These are phyloP conservation scores for Xylaria acuta DNA, from an alignment of 495 filamentous ascomycete species.

Conservation along the genomic window DNA sequence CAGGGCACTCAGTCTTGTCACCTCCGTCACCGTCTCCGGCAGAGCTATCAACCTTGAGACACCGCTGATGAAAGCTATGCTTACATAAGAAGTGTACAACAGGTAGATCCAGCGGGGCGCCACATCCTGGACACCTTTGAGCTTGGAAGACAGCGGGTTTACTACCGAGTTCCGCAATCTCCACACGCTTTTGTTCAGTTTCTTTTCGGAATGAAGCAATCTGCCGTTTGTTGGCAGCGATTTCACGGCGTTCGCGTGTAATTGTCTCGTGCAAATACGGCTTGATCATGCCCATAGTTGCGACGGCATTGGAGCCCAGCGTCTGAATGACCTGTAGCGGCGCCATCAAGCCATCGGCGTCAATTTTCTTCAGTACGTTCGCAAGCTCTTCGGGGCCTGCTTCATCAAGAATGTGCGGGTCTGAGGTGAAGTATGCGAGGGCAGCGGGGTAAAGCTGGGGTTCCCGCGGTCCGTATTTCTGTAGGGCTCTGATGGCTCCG, in stretches of 20 bases:
- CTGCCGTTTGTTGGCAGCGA: slow-evolving; percentile 78
- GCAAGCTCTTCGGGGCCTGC: slow-evolving; percentile 84
- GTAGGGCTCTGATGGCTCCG: slow-evolving; percentile 85
- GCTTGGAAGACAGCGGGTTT: slow-evolving; percentile 91
- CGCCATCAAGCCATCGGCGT: slow-evolving; percentile 90
- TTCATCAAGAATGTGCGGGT: slow-evolving; percentile 79
- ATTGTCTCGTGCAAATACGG: slow-evolving; percentile 88
- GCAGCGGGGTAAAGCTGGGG: slow-evolving; percentile 93
- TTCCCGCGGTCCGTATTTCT: slow-evolving; percentile 89
- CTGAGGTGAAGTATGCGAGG: slow-evolving; percentile 90
- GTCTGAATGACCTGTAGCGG: slow-evolving; percentile 97
- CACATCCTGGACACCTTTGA: slow-evolving; percentile 83
- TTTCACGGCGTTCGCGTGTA: slow-evolving; percentile 84
- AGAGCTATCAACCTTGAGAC: slow-evolving; percentile 56
- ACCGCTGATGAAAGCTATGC: slow-evolving; percentile 92
- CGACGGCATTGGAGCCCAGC: slow-evolving; percentile 66
- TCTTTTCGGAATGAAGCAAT: slow-evolving; percentile 86
- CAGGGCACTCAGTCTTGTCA: slow-evolving; percentile 77
- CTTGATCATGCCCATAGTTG: slow-evolving; percentile 97
- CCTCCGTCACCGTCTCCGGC: slow-evolving; percentile 55
- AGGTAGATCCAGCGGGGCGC: slow-evolving; percentile 76
- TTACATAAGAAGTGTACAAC: slow-evolving; percentile 96
- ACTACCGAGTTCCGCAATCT: slow-evolving; percentile 74
- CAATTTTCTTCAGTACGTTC: slow-evolving; percentile 81
- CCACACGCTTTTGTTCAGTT: slow-evolving; percentile 76